These are phyloP conservation scores for Agrocybe chaxingu DNA, from an alignment of 768 basidiomycete species.

Conservation along the genomic window DNA sequence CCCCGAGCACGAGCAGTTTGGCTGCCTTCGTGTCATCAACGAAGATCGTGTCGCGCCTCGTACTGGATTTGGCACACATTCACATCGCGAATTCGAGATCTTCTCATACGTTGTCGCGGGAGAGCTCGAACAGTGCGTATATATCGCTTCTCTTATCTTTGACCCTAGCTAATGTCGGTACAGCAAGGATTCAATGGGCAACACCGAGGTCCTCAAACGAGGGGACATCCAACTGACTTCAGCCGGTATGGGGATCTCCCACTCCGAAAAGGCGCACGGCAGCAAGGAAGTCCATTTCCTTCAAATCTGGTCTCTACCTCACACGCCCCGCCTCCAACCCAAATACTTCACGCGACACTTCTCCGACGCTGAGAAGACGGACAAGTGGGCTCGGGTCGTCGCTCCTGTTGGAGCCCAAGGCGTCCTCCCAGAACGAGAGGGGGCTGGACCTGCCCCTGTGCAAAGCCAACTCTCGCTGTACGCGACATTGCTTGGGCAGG, in stretches of 20 bases:
- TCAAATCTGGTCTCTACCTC: constrained; percentile 50
- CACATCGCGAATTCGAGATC: constrained; percentile 85
- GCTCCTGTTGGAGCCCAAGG: constrained; percentile 63
- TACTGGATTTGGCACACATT: constrained; percentile 85
- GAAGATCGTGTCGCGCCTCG: constrained; percentile 79
- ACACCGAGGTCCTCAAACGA: constrained; percentile 82
- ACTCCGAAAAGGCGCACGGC: constrained; percentile 57
- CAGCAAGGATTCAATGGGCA: constrained; percentile 90
- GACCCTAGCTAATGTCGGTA: constrained; percentile 1
- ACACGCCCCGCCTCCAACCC: constrained; percentile 50
- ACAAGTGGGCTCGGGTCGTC: constrained; percentile 71
- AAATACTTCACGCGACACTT: constrained; percentile 89
- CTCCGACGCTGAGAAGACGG: constrained; percentile 75
- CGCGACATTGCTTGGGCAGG: constrained; percentile 68
- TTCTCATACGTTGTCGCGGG: constrained; percentile 85
- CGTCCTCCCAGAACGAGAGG: constrained; percentile 63
- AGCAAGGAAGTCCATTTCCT: constrained; percentile 45
- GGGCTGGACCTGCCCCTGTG: constrained; percentile 77
- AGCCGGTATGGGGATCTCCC: constrained; percentile 87
- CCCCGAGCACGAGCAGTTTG: constrained; percentile 53
- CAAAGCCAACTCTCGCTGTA: constrained; percentile 67
- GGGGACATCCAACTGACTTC: constrained; percentile 92
- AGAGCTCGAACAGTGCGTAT: constrained; percentile 73
- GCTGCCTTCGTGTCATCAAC: constrained; percentile 85
- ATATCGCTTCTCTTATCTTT: background rate